A percentile compares a stretch with the other conserved stretches of the same genome.
phyloP scores from a whole-genome alignment of 2,329 filamentous ascomycete species.

The Aureobasidium sp. region DNA sequence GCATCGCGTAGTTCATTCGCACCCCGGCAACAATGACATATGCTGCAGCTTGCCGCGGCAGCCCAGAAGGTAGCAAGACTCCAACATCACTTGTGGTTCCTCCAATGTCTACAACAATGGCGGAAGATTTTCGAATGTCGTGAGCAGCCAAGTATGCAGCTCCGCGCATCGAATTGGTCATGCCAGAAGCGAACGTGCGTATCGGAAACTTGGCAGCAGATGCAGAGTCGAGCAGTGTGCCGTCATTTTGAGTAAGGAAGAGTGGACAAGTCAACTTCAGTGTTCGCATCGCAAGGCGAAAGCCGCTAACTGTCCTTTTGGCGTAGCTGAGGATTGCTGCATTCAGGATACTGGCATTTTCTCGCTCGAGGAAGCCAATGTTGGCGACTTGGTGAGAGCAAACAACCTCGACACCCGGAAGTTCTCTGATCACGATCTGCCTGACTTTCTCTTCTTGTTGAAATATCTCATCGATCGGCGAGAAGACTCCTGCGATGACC shows the following conservation, averaged over 20 bases:
- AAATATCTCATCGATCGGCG: constrained; percentile 49
- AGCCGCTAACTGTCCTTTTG: constrained; percentile 39
- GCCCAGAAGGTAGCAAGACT: constrained; percentile 51
- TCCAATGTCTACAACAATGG: constrained; percentile 58
- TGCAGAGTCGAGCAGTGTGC: constrained; percentile 42
- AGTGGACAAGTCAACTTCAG: constrained; percentile 41
- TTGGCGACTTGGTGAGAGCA: constrained; percentile 47
- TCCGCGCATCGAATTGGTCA: constrained; percentile 49
- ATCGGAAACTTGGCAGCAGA: constrained; percentile 44
- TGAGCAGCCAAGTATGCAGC: constrained; percentile 50
- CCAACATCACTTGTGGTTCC: constrained; percentile 61
- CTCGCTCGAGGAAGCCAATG: constrained; percentile 42
- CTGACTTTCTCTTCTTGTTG: constrained; percentile 47
- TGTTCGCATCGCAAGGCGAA: constrained; percentile 40
- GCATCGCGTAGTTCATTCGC: constrained; percentile 44
- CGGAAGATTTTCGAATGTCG: constrained; percentile 25
- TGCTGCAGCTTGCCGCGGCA: constrained; percentile 55
- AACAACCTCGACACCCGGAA: constrained; percentile 44
- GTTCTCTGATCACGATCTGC: constrained; percentile 41
- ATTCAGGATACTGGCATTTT: constrained; percentile 47
- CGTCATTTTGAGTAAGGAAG: constrained; percentile 49
- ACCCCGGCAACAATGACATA: constrained; percentile 57
- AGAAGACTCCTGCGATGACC: constrained; percentile 52
- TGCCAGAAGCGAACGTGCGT: constrained; percentile 45
- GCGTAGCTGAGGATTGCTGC: constrained; percentile 43